Base-by-base conservation (phyloP, 257 asterid genomes). In the Penstemon barbatus region DNA sequence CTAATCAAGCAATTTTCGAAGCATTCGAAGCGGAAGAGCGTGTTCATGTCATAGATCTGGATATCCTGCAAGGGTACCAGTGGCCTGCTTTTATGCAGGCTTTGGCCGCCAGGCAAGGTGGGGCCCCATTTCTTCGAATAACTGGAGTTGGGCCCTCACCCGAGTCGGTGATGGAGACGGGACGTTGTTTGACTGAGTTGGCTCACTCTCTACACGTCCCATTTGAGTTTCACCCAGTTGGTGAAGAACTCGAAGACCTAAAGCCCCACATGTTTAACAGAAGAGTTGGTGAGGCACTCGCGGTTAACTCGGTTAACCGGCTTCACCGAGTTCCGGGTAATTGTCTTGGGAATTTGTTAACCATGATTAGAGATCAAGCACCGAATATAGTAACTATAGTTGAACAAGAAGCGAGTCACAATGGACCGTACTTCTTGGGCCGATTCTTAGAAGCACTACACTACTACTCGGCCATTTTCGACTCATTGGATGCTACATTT, bases 31-130 rank as follows among this genome's bases (percentile, higher is more conserved):
- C 86, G 0, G 94, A 88, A 52, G 87, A 75, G 69, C 83, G 89
- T 3, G 97, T 90, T 4, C 97, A 90, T 18, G 90, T 90, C 7
- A 88, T 88, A 11, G 97, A 90, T 71, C 93, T 90, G 6, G 97
- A 88, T 63, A 88, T 90, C 74, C 89, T 87, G 68, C 97, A 90
- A 38, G 97, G 97, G 33, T 87, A 87, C 68, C 97, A 90, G 61
- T 90, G 97, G 97, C 97, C 97, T 13, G 95, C 96, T 56, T 90
- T 90, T 81, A 86, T 90, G 89, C 97, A 90, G 71, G 97, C 97
- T 40, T 76, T 90, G 2, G 97, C 96, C 0, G 90, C 94, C 56
- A 76, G 97, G 56, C 97, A 92, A 0, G 94, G 92, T 0, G 96
- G 97, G 1, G 89, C 97, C 5, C 97, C 97, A 0, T 87, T 84